Evolutionary conservation across 768 basidiomycete genomes (phyloP), one percentile per base, ranked within the genome.

Genomic region (Lactifluus piperatus): DNA sequence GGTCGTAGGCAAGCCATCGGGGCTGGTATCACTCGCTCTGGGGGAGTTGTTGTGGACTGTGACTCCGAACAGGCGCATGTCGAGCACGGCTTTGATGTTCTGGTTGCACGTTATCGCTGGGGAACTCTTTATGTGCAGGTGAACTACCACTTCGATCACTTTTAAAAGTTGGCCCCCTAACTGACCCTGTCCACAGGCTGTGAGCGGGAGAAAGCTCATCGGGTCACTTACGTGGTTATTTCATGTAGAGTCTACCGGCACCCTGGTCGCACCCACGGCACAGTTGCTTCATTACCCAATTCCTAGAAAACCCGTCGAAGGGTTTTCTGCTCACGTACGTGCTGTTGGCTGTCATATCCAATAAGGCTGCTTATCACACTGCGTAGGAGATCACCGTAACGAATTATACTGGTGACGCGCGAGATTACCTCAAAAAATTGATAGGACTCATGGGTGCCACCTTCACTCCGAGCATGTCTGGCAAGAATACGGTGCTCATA

Each of bases 391-490:
- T 95, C 55, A 89, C 92, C 0, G 77, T 95, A 1, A 92, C 92
- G 0, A 94, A 94, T 68, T 95, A 94, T 68, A 88, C 89, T 0
- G 93, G 94, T 2, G 83, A 85, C 37, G 79, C 88, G 6, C 79
- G 93, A 2, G 93, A 95, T 53, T 94, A 94, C 67, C 77, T 97
- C 51, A 92, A 92, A 73, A 84, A 82, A 62, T 74, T 97, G 16
- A 88, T 97, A 51, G 73, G 73, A 5, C 72, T 81, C 5, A 82
- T 91, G 79, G 94, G 92, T 1, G 92, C 81, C 1, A 77, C 72
- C 27, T 94, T 92, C 66, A 91, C 91, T 2, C 83, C 92, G 0
- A 88, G 81, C 49, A 88, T 97, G 86, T 80, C 82, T 0, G 79
- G 79, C 10, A 73, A 74, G 22, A 95, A 91, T 66, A 91, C 87